These are phyloP conservation scores for Rheum nobile DNA, from an alignment of 148 eudicot species.

Conservation along the genomic window DNA sequence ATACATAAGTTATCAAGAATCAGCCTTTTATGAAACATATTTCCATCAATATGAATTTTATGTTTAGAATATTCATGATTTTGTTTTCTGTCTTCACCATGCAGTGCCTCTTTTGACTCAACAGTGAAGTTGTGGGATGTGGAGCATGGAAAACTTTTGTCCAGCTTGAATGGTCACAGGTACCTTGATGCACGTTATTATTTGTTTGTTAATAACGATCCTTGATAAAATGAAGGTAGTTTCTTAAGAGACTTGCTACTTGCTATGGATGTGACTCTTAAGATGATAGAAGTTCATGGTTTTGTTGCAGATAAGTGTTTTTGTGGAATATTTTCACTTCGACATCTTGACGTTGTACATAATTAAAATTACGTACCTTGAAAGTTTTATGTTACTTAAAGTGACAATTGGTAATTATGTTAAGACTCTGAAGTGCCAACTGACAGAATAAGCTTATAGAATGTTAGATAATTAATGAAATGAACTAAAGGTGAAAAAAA, in stretches of 20 bases:
- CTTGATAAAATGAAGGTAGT: not conserved
- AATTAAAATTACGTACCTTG: not conserved
- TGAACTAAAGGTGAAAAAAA: not conserved
- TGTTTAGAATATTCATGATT: not conserved
- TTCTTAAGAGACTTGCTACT: not conserved
- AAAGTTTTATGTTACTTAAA: not conserved
- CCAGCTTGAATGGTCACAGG: conserved; percentile 65
- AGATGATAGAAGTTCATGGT: not conserved
- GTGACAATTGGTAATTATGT: not conserved
- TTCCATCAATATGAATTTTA: not conserved
- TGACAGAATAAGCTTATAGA: too few species aligned
- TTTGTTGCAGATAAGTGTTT: not conserved
- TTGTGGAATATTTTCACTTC: not conserved
- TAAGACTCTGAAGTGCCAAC: not conserved
- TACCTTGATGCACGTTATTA: conserved; percentile 6
- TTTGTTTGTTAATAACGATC: not conserved
- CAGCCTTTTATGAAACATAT: not conserved
- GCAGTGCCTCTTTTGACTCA: conserved; percentile 69
- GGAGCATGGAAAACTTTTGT: conserved; percentile 34
- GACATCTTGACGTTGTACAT: not conserved
- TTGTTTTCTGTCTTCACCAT: not conserved
- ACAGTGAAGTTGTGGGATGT: conserved; percentile 70
- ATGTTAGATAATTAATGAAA: too few species aligned
- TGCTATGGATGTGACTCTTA: not conserved
- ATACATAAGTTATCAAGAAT: not conserved